A percentile compares a stretch with the other conserved stretches of the same genome.
phyloP scores from a whole-genome alignment of 805 yeast genomes.

The Candida maltosa region DNA sequence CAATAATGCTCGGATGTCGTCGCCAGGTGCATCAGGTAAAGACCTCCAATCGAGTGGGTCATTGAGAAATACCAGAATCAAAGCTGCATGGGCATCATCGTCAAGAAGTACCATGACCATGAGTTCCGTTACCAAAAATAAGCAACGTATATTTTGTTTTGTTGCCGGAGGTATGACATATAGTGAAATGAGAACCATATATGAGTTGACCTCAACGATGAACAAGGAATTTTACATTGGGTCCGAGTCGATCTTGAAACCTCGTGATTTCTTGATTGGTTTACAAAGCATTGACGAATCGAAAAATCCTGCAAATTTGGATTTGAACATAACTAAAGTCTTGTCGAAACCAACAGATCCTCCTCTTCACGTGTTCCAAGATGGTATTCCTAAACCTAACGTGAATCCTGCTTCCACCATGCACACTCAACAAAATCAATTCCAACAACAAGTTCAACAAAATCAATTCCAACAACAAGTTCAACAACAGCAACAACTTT shows the following conservation, averaged over 20 bases:
- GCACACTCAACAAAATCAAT: neutral
- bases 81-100: slow-evolving; percentile 67
- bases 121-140: slow-evolving; percentile 14
- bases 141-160: slow-evolving; percentile 75
- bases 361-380: slow-evolving; percentile 43
- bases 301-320: slow-evolving; percentile 39
- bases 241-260: slow-evolving; percentile 68
- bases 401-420: slow-evolving; percentile 9
- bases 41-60: slow-evolving; percentile 28
- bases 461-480: slow-evolving; percentile 8
- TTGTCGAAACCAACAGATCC: slow-evolving; percentile 30
- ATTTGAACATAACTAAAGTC: slow-evolving; percentile 30
- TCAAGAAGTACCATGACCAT: slow-evolving; percentile 3
- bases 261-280: slow-evolving; percentile 45
- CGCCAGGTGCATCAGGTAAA: neutral
- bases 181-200: slow-evolving; percentile 73
- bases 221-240: slow-evolving; percentile 81
- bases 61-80: slow-evolving; percentile 65
- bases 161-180: slow-evolving; percentile 89
- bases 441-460: slow-evolving; percentile 3
- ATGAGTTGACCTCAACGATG: slow-evolving; percentile 59
- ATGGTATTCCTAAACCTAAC: slow-evolving; percentile 17
- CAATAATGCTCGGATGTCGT: slow-evolving; percentile 6
- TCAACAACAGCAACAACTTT: slow-evolving; percentile 8
- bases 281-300: slow-evolving; percentile 35